A percentile compares a stretch with the other conserved stretches of the same genome.
These are phyloP conservation scores for Linnemannia zychae DNA, from an alignment of 192 early-diverging fungal genomes.

Conservation along the genomic window DNA sequence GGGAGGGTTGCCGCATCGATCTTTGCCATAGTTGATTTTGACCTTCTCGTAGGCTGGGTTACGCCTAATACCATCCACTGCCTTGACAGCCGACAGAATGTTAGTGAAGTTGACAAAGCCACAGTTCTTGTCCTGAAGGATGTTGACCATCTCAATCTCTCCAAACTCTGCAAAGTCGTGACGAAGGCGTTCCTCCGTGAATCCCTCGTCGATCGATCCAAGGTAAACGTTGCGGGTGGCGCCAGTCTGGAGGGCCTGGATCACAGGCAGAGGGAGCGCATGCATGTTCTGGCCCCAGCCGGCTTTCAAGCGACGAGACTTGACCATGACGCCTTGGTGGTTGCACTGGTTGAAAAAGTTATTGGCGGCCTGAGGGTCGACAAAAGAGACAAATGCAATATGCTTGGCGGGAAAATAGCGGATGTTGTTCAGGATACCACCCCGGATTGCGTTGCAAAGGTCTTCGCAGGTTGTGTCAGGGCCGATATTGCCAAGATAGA, in stretches of 20 bases:
- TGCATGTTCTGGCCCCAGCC: conserved; percentile 84
- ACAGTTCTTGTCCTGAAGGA: conserved; percentile 85
- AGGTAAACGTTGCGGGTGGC: conserved; percentile 90
- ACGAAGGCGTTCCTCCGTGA: conserved; percentile 78
- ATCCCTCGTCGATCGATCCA: conserved; percentile 72
- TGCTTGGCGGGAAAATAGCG: conserved; percentile 81
- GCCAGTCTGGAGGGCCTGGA: conserved; percentile 67
- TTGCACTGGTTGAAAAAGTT: conserved; percentile 72
- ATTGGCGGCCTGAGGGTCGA: conserved; percentile 76
- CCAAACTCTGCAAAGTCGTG: conserved; percentile 86
- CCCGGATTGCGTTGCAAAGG: conserved; percentile 89
- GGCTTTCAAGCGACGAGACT: conserved; percentile 81
- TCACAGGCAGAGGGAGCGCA: conserved; percentile 65
- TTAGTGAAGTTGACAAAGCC: conserved; percentile 91
- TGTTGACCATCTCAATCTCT: conserved; percentile 91
- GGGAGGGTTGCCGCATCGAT: conserved; percentile 87
- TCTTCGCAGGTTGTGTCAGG: conserved; percentile 86
- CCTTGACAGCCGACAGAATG: conserved; percentile 79
- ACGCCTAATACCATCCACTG: conserved; percentile 76
- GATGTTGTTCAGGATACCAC: conserved; percentile 86
- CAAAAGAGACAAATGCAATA: conserved; percentile 89
- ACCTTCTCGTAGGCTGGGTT: conserved; percentile 73
- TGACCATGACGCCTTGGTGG: conserved; percentile 74
- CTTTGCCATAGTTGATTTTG: conserved; percentile 87
- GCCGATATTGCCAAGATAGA: conserved; percentile 87